Evolutionary conservation across 2,329 filamentous ascomycete species (phyloP).

Genomic region (Grosmannia huntii): DNA sequence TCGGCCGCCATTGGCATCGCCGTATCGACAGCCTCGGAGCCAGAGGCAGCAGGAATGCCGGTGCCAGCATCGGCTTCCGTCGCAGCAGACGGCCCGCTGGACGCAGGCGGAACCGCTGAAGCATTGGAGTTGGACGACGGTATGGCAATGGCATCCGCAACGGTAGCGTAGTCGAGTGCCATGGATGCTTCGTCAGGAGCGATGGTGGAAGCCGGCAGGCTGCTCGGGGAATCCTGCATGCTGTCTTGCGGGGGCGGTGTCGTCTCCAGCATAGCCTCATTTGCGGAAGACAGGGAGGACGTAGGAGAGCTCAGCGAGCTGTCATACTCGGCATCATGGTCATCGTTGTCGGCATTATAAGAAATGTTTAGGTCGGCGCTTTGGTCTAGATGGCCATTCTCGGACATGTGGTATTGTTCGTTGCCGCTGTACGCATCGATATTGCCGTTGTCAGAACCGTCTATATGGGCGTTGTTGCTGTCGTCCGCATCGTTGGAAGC

Average conservation of each 20-base stretch:
- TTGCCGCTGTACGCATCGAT: constrained; percentile 33
- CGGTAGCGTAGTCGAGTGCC: not conserved
- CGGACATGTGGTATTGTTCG: constrained; percentile 13
- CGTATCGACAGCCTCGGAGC: not conserved
- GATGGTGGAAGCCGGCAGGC: not conserved
- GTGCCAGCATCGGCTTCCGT: not conserved
- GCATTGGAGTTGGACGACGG: not conserved
- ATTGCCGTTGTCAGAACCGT: constrained; percentile 31
- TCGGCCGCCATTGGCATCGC: not conserved
- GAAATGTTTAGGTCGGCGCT: not conserved
- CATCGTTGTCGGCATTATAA: not conserved
- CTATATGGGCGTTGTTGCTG: constrained; percentile 9
- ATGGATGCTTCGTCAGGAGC: not conserved
- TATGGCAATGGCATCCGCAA: not conserved
- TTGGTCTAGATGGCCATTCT: not conserved
- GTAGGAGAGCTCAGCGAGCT: constrained; percentile 6
- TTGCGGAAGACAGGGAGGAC: constrained; percentile 1
- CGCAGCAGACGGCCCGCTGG: not conserved
- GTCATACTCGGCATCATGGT: constrained; percentile 1
- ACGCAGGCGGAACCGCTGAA: not conserved
- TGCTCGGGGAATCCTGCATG: not conserved
- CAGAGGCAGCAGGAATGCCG: not conserved
- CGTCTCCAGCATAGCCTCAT: constrained; percentile 1
- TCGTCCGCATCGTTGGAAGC: constrained; percentile 18
- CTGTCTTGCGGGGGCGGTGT: not conserved